phyloP scores from a whole-genome alignment of 352 stramenopile genomes.

The Lagenidium giganteum region DNA sequence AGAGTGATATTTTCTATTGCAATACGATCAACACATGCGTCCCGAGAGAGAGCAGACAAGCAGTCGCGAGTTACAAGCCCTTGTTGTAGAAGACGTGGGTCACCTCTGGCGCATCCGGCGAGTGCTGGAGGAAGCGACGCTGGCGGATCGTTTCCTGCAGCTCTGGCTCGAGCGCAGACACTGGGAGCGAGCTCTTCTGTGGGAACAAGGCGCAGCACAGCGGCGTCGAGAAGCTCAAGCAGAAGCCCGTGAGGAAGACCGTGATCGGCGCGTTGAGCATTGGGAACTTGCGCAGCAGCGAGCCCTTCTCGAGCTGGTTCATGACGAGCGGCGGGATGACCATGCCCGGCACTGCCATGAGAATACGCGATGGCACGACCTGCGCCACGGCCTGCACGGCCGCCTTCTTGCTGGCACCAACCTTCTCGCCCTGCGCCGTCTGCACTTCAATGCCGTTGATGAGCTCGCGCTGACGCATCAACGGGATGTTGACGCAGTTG shows the following conservation, averaged over 20 bases:
- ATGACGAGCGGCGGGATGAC: conserved; percentile 84
- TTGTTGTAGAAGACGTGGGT: conserved; percentile 80
- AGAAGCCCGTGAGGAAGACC: conserved; percentile 66
- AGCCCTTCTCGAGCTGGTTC: conserved; percentile 62
- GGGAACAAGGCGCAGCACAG: conserved; percentile 82
- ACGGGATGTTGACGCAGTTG: conserved; percentile 87
- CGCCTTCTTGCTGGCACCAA: conserved; percentile 66
- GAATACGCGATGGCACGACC: conserved; percentile 79
- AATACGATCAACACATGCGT: too few species aligned
- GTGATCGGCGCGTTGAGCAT: conserved; percentile 60
- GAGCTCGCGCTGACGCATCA: conserved; percentile 88
- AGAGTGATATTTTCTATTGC: too few species aligned
- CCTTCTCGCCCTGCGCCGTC: conserved; percentile 48
- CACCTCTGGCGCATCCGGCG: conserved; percentile 13
- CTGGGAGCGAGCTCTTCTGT: conserved; percentile 58
- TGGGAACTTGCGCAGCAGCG: conserved; percentile 57
- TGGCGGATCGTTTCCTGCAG: conserved; percentile 49
- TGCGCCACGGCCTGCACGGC: conserved; percentile 75
- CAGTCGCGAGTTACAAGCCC: conserved; percentile 58
- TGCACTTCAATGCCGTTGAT: conserved; percentile 77
- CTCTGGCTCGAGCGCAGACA: conserved; percentile 56
- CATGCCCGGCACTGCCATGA: conserved; percentile 86
- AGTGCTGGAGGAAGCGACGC: conserved; percentile 38
- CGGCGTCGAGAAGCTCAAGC: conserved; percentile 70
- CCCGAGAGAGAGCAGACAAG: too few species aligned